Base-by-base conservation (phyloP, 2,329 filamentous ascomycete genomes). In the Fusarium liriodendri region DNA sequence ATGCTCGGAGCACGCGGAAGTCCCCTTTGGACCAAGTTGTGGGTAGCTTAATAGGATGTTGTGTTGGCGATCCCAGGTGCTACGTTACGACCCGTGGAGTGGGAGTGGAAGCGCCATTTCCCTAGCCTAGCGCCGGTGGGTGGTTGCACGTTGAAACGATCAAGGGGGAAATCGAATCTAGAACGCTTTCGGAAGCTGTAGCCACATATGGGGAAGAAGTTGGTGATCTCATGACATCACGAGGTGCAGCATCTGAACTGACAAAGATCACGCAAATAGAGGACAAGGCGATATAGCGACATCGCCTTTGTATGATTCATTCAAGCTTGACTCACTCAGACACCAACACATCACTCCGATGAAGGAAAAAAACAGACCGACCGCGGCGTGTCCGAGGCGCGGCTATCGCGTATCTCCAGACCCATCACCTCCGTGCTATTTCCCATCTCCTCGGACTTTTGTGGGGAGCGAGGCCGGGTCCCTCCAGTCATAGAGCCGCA, bases 391-490 rank as follows among this genome's bases (percentile, higher is more conserved):
- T 50, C 64, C 60, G 71, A 57, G 52, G 37, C 59, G 68, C 60
- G 25, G 58, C 32, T 42, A 55, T 60, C 64, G 64, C 64, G 45
- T 54, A 62, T 62, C 60, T 62, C 18, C 38, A 69, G 35, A 18
- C 18, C 16, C 6, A n/a, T 18, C 45, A 8, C 68, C 47, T 62
- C 62, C 67, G 67, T 55, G 16, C 38, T 62, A 70, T 71, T 71
- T 25, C 67, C 59, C 50, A 16, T 52, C 58, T 60, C 72, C 68
- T 61, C 69, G 72, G 72, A 57, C 61, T 54, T 57, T 55, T 74
- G 62, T 72, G 72, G 72, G 65, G 71, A 65, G 64, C 71, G 40
- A 52, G 33, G 22, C 29, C 18, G 27, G 37, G 16, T 38, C 20
- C 37, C 55, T 64, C 72, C 72, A 75, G 72, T 62, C 38, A 32